Conservation (phyloP, 2,329 filamentous ascomycete species). For the Sclerotinia glacialis region DNA sequence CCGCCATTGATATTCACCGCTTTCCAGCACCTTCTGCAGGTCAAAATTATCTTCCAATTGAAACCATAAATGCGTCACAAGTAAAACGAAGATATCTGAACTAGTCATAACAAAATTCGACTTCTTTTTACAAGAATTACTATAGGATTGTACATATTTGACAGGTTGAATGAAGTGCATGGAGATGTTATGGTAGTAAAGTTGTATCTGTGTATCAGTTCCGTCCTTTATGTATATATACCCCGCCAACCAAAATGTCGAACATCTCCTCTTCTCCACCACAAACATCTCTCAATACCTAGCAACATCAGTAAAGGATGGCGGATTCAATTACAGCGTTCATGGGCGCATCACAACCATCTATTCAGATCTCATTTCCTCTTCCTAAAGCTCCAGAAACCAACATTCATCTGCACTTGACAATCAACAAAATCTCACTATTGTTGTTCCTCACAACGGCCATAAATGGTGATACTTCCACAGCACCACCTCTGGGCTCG, state of each 20-base stretch:
- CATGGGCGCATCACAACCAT: constrained; percentile 8
- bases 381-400: constrained; percentile 60
- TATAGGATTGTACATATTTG: not conserved
- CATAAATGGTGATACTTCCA: constrained; percentile 50
- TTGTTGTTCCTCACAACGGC: constrained; percentile 61
- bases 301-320: constrained; percentile 7
- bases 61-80: not conserved
- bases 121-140: not conserved
- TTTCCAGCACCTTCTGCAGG: not conserved
- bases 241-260: not conserved
- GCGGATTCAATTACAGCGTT: not conserved
- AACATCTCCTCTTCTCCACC: not conserved
- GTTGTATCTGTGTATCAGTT: not conserved
- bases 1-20: constrained; percentile 9
- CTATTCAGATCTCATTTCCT: constrained; percentile 54
- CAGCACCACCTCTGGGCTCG: constrained; percentile 67
- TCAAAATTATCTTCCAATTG: not conserved
- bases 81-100: not conserved
- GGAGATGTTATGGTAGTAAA: not conserved
- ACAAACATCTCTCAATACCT: constrained; percentile 5
- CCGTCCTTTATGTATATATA: not conserved
- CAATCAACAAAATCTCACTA: constrained; percentile 55
- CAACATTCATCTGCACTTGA: constrained; percentile 59
- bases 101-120: too few relatives aligned
- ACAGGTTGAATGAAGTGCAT: not conserved